Evolutionary conservation across 257 asterid species (phyloP), one percentile per base, ranked within the genome.

Genomic region (Scutellaria minor): DNA sequence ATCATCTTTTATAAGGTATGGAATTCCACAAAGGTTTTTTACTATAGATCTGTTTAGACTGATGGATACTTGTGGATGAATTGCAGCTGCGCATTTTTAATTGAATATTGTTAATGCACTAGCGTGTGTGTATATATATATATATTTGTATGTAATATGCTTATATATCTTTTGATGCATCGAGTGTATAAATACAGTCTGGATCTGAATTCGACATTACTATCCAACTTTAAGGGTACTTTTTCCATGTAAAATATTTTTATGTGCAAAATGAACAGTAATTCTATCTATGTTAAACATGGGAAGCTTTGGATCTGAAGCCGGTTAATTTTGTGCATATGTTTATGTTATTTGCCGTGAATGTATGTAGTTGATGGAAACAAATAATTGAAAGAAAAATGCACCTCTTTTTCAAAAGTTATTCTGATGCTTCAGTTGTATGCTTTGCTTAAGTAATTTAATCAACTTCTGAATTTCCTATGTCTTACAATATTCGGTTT

Each of bases 31-130:
- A 0, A 18, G 18, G 9, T 1, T 40, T 9, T 0, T 15, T 1
- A 15, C 53, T 44, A 8, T 62, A 35, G 67, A 76, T 62, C 51
- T 76, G 72, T 2, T 24, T 61, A 1, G 9, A 14, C 11, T 5
- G 45, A 44, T 27, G 4, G 9, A 9, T 52, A 22, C 18, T 58
- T 22, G 51, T 41, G 61, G 52, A 27, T 27, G 52, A 74, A 13
- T 46, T 68, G 15, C 9, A 5, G 37, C 51, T 69, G 71, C 51
- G 71, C 51, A 62, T 69, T 53, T 13, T 51, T 46, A 55, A 7
- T 57, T 11, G 5, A 62, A 20, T 31, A 7, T 5, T 5, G 15
- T 48, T 0, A 6, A n/a, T 50, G 37, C 6, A 5, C 45, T 1
- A 31, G 6, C 13, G 7, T 46, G n/a, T n/a, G n/a, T n/a, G n/a